Evolutionary conservation across 2,329 filamentous ascomycete species (phyloP), one percentile per base, ranked within the genome.

Genomic region (Microascus cirrosus): DNA sequence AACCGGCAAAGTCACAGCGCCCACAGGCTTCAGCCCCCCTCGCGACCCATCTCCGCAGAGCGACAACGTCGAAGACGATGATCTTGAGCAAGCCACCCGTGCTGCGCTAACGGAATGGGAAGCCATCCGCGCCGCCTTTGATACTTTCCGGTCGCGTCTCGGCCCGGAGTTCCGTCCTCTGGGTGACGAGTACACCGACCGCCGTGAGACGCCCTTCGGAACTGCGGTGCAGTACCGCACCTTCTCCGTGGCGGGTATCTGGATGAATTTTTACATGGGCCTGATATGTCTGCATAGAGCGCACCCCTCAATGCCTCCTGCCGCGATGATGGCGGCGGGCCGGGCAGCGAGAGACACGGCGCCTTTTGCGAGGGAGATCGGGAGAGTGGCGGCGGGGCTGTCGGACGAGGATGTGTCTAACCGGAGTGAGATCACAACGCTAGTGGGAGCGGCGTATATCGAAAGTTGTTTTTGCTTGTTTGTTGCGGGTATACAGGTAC

Each of bases 271-370:
- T 69, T 88, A 95, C 70, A 89, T 93, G 77, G 86, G 86, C 0
- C 79, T 90, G 53, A 93, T 97, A 59, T 80, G 92, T 57, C 79
- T 94, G n/a, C 77, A 93, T 60, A 82, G 94, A 36, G 79, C 85
- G 1, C 92, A 96, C 63, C 94, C 94, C 0, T 82, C 82, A 25
- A 96, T 96, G 91, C 93, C 92, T 0, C 90, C 93, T 0, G 85
- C 92, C 10, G 88, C 91, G 39, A 91, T 95, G 83, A 82, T 91
- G 65, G 91, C 94, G 2, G 90, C 90, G 0, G 87, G 86, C 8
- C 79, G 95, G 62, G 84, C 88, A 11, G 90, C 90, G 0, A 75
- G 75, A 15, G 81, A 87, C 55, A 96, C 93, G 1, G 82, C 79
- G 2, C 74, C 74, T 0, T 88, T 84, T 69, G 89, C 91, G 1